Evolutionary conservation across 306 rosid species (phyloP).

Genomic region (Vicia sativa): DNA sequence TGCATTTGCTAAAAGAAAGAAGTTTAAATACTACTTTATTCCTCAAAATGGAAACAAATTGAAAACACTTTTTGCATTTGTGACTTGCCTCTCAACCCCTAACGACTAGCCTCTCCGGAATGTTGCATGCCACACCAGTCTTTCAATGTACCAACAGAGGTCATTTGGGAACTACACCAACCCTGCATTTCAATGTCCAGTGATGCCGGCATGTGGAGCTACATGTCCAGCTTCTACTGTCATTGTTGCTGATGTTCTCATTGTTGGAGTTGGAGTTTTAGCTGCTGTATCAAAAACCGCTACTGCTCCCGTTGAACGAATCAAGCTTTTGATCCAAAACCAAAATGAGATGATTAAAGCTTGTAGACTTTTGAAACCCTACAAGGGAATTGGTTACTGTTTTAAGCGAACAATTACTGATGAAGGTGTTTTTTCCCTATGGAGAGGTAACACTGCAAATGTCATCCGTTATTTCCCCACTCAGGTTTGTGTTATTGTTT

Average conservation of each 20-base stretch:
- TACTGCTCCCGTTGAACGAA: constrained; percentile 87
- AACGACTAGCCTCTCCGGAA: too few relatives aligned
- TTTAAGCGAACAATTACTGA: too few relatives aligned
- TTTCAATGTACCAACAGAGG: constrained; percentile 36
- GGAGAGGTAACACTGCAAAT: too few relatives aligned
- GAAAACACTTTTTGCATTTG: too few relatives aligned
- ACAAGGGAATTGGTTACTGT: constrained; percentile 89
- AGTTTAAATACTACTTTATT: too few relatives aligned
- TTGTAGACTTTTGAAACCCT: constrained; percentile 79
- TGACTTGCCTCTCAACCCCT: too few relatives aligned
- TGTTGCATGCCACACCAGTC: constrained; percentile 38
- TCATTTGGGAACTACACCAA: constrained; percentile 56
- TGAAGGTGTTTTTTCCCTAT: too few relatives aligned
- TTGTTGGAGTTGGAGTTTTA: constrained; percentile 95
- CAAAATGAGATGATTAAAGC: constrained; percentile 86
- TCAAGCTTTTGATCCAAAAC: constrained; percentile 83
- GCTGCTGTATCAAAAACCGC: constrained; percentile 91
- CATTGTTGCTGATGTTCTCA: constrained; percentile 64
- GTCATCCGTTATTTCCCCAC: too few relatives aligned
- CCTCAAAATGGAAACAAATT: too few relatives aligned
- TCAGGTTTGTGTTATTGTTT: too few relatives aligned
- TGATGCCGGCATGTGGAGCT: constrained; percentile 54
- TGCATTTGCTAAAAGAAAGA: too few relatives aligned
- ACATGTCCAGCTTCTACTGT: constrained; percentile 45
- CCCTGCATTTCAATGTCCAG: constrained; percentile 56